Conservation (phyloP, 108 stramenopile species). For the Cyclostephanos invisitatus region DNA sequence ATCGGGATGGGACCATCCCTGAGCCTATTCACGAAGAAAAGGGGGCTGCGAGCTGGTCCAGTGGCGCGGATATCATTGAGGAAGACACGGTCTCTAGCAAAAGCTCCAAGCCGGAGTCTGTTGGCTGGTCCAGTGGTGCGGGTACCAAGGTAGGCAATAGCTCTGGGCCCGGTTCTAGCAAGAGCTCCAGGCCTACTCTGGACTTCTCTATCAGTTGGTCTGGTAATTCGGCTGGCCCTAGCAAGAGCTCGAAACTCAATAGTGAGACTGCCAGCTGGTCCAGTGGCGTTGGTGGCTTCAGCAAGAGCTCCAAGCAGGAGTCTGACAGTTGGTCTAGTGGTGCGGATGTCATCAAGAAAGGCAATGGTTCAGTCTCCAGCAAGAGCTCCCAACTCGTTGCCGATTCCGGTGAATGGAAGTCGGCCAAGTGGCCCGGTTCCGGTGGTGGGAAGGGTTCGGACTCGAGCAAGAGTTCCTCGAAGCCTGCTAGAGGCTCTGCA, state of each 20-base stretch:
- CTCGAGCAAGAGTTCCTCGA: slow-evolving; percentile 4
- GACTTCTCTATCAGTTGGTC: not conserved
- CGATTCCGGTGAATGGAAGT: not conserved
- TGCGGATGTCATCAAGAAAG: not conserved
- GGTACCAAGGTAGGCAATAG: too few species aligned
- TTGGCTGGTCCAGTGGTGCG: not conserved
- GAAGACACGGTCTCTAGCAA: not conserved
- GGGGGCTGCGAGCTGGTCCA: not conserved
- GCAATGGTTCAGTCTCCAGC: not conserved
- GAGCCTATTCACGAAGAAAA: too few species aligned
- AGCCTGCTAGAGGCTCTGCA: not conserved
- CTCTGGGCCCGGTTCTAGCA: not conserved
- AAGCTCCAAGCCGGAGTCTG: not conserved
- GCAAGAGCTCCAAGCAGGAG: not conserved
- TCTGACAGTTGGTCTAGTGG: not conserved
- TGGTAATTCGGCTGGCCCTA: not conserved
- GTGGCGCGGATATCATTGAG: not conserved
- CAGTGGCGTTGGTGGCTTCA: not conserved
- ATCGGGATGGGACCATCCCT: too few species aligned
- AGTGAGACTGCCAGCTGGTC: not conserved
- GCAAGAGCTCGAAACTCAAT: slow-evolving; percentile 1
- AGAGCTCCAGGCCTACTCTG: not conserved
- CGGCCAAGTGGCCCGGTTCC: not conserved
- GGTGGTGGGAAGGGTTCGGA: not conserved
- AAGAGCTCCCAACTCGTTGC: not conserved